phyloP scores from a whole-genome alignment of 2,329 filamentous ascomycete genomes.

The Fusarium temperatum region DNA sequence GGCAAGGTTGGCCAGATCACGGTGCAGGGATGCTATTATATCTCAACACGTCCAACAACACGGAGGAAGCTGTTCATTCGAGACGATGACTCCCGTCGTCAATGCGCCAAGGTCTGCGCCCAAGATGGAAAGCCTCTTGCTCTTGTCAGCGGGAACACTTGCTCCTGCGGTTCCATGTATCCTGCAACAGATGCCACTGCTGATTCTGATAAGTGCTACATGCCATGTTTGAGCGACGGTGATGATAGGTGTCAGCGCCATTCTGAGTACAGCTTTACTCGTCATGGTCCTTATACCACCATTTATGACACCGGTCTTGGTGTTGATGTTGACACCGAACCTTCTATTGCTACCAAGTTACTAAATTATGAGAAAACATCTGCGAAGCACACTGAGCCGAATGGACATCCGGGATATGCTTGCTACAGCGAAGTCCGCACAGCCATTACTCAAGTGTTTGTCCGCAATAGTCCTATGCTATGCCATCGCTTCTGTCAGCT shows the following conservation, averaged over 20 bases:
- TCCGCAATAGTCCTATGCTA: background rate
- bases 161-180: background rate
- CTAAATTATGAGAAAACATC: accelerated
- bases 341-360: background rate
- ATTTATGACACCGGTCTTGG: background rate
- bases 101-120: background rate
- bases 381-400: accelerated
- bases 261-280: background rate
- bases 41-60: background rate
- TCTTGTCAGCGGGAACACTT: background rate
- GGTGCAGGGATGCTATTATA: background rate
- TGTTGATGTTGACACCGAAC: accelerated
- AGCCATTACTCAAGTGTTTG: background rate
- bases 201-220: background rate
- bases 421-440: background rate
- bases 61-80: background rate
- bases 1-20: background rate
- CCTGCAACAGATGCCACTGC: background rate
- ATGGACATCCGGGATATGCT: background rate
- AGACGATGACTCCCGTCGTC: background rate
- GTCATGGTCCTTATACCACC: background rate
- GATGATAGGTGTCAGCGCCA: background rate
- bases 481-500: background rate
- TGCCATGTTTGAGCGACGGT: background rate
- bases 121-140: background rate